Percentiles rank a stretch among this genome's conserved stretches.
Conservation (phyloP, 495 filamentous ascomycete species). For the Echria macrotheca region DNA sequence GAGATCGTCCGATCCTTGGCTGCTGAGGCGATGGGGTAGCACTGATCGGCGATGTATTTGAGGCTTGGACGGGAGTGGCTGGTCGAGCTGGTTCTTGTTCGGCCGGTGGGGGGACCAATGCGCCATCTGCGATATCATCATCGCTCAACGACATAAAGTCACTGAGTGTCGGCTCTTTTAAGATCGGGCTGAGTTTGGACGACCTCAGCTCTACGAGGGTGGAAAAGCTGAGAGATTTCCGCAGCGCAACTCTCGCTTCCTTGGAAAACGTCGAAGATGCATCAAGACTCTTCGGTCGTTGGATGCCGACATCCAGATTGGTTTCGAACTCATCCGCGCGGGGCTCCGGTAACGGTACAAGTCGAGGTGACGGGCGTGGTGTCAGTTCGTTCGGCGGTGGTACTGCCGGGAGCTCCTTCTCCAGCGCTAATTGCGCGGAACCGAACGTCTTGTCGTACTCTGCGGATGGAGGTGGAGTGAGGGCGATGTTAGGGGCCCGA, state of each 20-base stretch:
- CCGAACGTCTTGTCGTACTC: slow-evolving; percentile 11
- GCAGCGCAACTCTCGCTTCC: neutral
- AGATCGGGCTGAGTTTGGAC: slow-evolving; percentile 9
- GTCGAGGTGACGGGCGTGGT: slow-evolving; percentile 18
- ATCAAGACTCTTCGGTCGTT: slow-evolving; percentile 10
- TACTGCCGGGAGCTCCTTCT: neutral
- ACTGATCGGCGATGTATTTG: neutral
- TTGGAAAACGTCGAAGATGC: neutral
- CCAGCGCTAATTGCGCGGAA: neutral
- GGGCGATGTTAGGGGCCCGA: too few species aligned
- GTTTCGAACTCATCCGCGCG: neutral
- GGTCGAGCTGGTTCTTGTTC: too few species aligned
- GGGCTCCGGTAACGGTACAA: slow-evolving; percentile 16
- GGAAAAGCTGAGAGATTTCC: slow-evolving; percentile 22
- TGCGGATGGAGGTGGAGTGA: slow-evolving; percentile 17
- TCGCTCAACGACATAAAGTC: slow-evolving; percentile 43
- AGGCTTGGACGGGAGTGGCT: slow-evolving; percentile 6
- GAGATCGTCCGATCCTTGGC: too few species aligned
- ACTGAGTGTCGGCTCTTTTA: slow-evolving; percentile 38
- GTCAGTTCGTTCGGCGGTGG: slow-evolving; percentile 9
- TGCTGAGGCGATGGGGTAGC: too few species aligned
- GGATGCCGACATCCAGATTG: neutral
- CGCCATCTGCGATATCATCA: slow-evolving; percentile 41
- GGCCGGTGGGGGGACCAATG: slow-evolving; percentile 6
- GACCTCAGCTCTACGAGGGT: slow-evolving; percentile 1